These are phyloP conservation scores for Saccharomycopsis sp. DNA, from an alignment of 805 yeast genomes.

Conservation along the genomic window DNA sequence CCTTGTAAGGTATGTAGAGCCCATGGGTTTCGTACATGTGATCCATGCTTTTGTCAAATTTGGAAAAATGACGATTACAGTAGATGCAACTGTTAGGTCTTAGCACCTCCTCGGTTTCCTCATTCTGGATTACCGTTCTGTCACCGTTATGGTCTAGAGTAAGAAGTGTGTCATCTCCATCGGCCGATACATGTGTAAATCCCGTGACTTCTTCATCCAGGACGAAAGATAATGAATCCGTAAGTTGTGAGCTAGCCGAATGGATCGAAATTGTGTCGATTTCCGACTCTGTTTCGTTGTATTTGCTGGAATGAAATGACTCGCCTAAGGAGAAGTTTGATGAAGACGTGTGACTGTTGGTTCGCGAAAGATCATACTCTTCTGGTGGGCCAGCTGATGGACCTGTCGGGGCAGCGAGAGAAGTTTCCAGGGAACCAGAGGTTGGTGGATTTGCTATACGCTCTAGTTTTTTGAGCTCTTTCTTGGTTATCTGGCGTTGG, in stretches of 20 bases:
- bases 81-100: constrained; percentile 40
- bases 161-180: neutral
- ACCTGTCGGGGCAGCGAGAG: neutral
- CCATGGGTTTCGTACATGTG: constrained; percentile 85
- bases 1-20: constrained; percentile 77
- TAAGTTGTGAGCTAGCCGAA: neutral
- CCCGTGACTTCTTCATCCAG: neutral
- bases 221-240: neutral
- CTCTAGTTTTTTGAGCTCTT: constrained; percentile 30
- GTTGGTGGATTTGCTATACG: constrained; percentile 5
- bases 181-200: neutral
- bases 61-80: constrained; percentile 48
- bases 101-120: constrained; percentile 20
- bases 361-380: neutral
- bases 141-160: neutral
- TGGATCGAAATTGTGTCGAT: constrained; percentile 4
- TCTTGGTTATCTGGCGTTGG: constrained; percentile 34
- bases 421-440: neutral
- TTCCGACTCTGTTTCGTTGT: constrained; percentile 18
- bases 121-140: neutral
- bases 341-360: neutral
- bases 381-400: neutral
- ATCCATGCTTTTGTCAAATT: constrained; percentile 51
- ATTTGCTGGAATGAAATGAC: constrained; percentile 17
- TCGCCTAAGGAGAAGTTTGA: constrained; percentile 46